These are phyloP conservation scores for Closterium sp. DNA, from an alignment of 139 green algal genomes.

Conservation along the genomic window DNA sequence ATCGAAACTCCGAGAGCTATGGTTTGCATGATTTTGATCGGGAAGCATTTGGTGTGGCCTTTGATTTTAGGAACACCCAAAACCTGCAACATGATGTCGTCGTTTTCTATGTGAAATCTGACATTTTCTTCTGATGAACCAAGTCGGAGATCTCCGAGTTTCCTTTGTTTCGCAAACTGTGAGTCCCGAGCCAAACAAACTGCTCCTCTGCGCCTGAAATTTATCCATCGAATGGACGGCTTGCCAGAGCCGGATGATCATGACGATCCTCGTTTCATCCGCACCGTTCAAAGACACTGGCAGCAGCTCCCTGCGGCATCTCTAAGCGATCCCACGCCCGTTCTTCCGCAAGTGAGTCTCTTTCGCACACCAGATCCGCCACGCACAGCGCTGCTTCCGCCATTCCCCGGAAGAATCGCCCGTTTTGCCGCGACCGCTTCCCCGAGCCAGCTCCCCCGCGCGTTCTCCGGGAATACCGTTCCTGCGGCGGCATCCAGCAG, in stretches of 20 bases:
- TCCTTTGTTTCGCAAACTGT: too few relatives aligned
- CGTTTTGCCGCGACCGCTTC: neutral
- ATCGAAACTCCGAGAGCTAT: too few relatives aligned
- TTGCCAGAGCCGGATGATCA: neutral
- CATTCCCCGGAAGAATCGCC: neutral
- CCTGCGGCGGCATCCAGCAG: neutral
- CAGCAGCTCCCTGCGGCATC: neutral
- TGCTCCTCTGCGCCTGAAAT: too few relatives aligned
- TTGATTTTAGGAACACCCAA: too few relatives aligned
- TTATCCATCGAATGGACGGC: neutral
- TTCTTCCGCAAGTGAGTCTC: neutral
- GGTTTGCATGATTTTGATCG: too few relatives aligned
- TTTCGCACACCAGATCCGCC: neutral
- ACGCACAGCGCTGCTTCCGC: neutral
- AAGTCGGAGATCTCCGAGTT: too few relatives aligned
- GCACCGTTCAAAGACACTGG: neutral
- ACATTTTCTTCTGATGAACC: too few relatives aligned
- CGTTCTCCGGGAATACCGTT: neutral
- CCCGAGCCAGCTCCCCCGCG: neutral
- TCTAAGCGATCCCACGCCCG: neutral
- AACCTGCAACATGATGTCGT: too few relatives aligned
- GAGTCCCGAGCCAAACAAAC: too few relatives aligned
- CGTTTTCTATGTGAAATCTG: too few relatives aligned
- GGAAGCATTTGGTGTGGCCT: too few relatives aligned
- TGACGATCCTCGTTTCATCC: neutral